Conservation (phyloP, 177 flowering plant genomes). For the Telopea speciosissima region DNA sequence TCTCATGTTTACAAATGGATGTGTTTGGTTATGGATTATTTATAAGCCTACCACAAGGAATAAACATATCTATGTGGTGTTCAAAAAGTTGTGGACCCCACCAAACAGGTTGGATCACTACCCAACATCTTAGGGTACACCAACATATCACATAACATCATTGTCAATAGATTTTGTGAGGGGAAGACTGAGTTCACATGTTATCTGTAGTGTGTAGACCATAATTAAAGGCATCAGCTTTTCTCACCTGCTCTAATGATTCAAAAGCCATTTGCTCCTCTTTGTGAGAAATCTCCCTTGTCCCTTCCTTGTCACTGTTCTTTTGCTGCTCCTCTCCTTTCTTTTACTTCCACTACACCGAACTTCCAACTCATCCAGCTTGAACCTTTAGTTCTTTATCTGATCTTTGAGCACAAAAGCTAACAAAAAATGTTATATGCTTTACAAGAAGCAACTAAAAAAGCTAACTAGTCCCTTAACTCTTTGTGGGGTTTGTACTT, state of each 20-base stretch:
- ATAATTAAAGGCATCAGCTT: neutral
- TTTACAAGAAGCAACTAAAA: no score
- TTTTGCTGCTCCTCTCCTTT: neutral
- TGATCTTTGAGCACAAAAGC: no score
- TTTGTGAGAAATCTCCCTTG: neutral
- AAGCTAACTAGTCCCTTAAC: no score
- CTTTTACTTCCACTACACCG: neutral
- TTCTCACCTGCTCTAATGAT: slow-evolving; percentile 4
- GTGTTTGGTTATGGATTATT: no score
- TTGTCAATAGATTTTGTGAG: neutral
- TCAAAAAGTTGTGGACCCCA: neutral
- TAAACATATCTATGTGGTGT: no score
- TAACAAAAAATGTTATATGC: no score
- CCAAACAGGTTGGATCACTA: neutral
- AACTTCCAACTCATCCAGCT: no score
- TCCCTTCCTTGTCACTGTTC: neutral
- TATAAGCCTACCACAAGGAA: no score
- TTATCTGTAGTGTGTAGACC: neutral
- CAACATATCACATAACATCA: neutral
- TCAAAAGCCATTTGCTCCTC: neutral
- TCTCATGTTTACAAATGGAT: no score
- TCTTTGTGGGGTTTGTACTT: no score
- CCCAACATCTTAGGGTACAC: neutral
- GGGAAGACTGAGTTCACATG: neutral
- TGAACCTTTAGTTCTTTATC: no score